Conservation (phyloP, 495 filamentous ascomycete species). For the Schizothecium vesticola region DNA sequence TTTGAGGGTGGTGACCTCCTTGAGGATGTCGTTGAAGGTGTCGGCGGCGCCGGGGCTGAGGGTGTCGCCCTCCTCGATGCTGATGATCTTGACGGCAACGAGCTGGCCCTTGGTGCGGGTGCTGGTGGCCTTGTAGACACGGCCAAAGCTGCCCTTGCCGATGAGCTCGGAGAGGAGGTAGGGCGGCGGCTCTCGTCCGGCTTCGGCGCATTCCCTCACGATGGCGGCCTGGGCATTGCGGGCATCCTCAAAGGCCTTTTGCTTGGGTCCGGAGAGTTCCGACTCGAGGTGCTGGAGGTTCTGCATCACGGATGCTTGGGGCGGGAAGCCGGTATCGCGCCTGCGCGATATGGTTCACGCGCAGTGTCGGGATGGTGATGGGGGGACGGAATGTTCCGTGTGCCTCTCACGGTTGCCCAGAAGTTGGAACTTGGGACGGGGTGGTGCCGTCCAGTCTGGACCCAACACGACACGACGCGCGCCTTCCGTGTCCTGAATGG, state of each 20-base stretch:
- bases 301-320: background rate
- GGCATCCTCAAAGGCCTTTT: conserved; percentile 15
- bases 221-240: conserved; percentile 15
- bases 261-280: conserved; percentile 12
- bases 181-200: conserved; percentile 10
- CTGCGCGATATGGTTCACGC: background rate
- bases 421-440: too few species aligned
- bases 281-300: conserved; percentile 11
- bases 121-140: conserved; percentile 16
- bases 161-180: conserved; percentile 16
- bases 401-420: background rate
- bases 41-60: conserved; percentile 9
- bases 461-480: background rate
- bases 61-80: conserved; percentile 18
- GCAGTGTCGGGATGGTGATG: background rate
- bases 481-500: background rate
- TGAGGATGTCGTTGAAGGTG: conserved; percentile 17
- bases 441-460: too few species aligned
- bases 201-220: conserved; percentile 8
- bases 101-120: conserved; percentile 7
- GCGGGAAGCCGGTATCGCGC: background rate
- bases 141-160: conserved; percentile 17
- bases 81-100: conserved; percentile 20
- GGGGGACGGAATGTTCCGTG: too few species aligned
- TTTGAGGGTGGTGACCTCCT: conserved; percentile 17